Conservation (phyloP, 2,329 filamentous ascomycete genomes). For the Colletotrichum cordylinicola region DNA sequence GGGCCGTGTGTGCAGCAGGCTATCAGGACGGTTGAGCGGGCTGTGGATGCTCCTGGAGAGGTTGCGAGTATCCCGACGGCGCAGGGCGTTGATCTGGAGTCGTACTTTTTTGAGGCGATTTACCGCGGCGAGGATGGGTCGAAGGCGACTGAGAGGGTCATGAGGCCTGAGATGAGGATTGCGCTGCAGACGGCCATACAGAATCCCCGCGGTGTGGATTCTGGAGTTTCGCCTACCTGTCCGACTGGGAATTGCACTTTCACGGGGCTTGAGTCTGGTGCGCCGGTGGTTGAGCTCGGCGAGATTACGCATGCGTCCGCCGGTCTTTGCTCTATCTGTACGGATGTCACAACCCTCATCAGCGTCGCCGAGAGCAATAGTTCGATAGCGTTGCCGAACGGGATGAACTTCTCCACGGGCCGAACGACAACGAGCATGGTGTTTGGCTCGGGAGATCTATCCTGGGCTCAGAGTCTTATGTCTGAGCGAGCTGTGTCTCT, state of each 20-base stretch:
- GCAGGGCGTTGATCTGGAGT: background rate
- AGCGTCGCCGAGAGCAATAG: background rate
- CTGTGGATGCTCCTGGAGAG: accelerated
- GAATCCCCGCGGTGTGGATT: background rate
- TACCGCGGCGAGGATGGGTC: background rate
- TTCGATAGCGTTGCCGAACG: background rate
- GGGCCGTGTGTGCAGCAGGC: background rate
- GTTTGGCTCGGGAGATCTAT: background rate
- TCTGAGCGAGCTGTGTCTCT: background rate
- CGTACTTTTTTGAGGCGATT: background rate
- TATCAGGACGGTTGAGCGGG: background rate
- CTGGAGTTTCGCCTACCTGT: background rate
- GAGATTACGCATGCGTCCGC: background rate
- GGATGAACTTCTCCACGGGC: background rate
- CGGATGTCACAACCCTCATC: background rate
- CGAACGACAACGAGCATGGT: accelerated
- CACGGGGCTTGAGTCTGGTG: background rate
- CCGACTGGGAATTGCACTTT: background rate
- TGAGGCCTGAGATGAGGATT: background rate
- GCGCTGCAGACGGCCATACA: background rate
- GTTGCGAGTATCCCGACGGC: background rate
- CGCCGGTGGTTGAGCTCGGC: background rate
- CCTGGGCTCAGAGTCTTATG: background rate
- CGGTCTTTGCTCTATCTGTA: background rate
- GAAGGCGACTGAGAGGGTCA: accelerated